phyloP scores from a whole-genome alignment of 129 eudicot genomes.

The Escallonia herrerae region DNA sequence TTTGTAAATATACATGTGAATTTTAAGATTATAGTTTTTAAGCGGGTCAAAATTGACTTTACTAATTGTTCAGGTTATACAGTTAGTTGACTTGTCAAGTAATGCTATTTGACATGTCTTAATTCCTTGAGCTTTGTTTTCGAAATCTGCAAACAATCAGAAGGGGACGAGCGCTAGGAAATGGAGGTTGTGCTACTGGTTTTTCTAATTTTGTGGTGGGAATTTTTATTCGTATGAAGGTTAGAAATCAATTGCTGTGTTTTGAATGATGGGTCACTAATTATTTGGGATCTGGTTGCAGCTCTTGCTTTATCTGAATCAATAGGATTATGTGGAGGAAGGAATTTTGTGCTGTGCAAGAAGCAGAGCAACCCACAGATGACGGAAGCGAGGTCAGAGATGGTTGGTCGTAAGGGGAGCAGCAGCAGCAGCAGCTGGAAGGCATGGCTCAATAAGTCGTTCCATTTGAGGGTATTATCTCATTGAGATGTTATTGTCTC shows the following conservation, averaged over 20 bases:
- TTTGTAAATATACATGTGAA: too few relatives aligned
- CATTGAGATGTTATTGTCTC: background rate
- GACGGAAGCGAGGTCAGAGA: conserved; percentile 22
- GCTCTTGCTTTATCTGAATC: conserved; percentile 39
- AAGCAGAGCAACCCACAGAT: conserved; percentile 27
- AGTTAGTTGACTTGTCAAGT: background rate
- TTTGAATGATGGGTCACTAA: background rate
- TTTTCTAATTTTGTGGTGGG: background rate
- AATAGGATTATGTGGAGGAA: conserved; percentile 39
- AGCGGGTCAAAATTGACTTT: too few relatives aligned
- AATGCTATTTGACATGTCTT: background rate
- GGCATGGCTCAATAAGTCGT: conserved; percentile 36
- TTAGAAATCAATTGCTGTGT: too few relatives aligned
- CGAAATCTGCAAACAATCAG: too few relatives aligned
- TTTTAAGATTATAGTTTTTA: too few relatives aligned
- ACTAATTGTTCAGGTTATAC: too few relatives aligned
- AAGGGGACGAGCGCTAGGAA: too few relatives aligned
- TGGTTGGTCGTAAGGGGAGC: conserved; percentile 11
- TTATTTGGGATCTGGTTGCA: conserved; percentile 12
- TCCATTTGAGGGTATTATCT: conserved; percentile 25
- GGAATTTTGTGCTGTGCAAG: conserved; percentile 61
- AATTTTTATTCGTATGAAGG: background rate
- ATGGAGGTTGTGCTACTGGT: background rate
- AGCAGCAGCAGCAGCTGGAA: conserved; percentile 25
- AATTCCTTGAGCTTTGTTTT: too few relatives aligned